phyloP scores from a whole-genome alignment of 495 filamentous ascomycete genomes.

The Penicillium paxilli region DNA sequence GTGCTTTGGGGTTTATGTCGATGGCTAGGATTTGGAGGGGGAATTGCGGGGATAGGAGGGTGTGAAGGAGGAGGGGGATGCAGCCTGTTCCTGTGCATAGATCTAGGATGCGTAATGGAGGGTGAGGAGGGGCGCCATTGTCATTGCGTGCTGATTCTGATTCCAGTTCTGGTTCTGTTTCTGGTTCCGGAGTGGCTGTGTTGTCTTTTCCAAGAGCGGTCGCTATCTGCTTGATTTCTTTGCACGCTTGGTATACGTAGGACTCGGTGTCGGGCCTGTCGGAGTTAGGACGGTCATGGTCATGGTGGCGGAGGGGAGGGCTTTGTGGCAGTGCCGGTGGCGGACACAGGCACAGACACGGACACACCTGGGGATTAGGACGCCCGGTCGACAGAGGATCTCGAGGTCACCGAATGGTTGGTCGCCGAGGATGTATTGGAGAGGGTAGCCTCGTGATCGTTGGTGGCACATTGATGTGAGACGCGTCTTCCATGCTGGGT shows the following conservation, averaged over 20 bases:
- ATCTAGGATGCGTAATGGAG: conserved; percentile 71
- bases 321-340: no score
- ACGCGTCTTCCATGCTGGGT: conserved; percentile 26
- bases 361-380: conserved; percentile 82
- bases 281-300: neutral
- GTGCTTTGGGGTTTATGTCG: conserved; percentile 47
- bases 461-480: conserved; percentile 53
- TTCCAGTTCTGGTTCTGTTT: no score
- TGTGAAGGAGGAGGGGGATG: conserved; percentile 72
- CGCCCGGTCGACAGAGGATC: conserved; percentile 71
- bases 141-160: no score
- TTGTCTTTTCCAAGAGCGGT: no score
- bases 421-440: conserved; percentile 87
- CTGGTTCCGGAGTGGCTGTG: no score
- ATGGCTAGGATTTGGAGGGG: conserved; percentile 39
- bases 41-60: conserved; percentile 46
- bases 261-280: conserved; percentile 69
- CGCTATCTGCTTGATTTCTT: conserved; percentile 33
- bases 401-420: conserved; percentile 87
- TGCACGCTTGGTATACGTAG: conserved; percentile 58
- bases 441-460: conserved; percentile 65
- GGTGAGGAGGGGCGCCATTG: no score
- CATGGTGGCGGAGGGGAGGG: no score
- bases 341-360: no score
- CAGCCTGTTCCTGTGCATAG: conserved; percentile 91